Conservation (phyloP, 208 protist genomes). For the Crithidia thermophila region DNA sequence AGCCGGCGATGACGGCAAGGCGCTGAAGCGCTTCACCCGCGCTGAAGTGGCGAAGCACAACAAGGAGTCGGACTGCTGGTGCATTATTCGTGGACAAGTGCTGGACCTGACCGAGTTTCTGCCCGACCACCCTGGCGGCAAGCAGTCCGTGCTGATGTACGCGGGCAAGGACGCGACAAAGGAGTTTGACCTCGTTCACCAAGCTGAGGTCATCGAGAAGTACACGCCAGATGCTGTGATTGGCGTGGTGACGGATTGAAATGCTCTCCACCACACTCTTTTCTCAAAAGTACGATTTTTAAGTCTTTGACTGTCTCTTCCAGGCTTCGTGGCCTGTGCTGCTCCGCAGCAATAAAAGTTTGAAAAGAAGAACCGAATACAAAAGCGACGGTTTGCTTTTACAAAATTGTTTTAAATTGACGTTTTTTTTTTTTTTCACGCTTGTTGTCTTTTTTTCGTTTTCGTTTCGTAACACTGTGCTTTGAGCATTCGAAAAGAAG, state of each 20-base stretch:
- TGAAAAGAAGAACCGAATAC: no score
- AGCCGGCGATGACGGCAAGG: conserved; percentile 23
- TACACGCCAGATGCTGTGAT: conserved; percentile 58
- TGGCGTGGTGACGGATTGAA: conserved; percentile 41
- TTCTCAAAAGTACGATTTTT: no score
- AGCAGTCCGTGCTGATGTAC: conserved; percentile 55
- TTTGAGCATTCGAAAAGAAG: no score
- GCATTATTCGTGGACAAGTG: conserved; percentile 55
- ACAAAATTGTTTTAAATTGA: no score
- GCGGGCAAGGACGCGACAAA: conserved; percentile 69
- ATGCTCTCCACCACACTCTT: background rate
- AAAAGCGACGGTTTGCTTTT: no score
- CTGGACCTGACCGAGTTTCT: conserved; percentile 59
- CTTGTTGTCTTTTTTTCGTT: no score
- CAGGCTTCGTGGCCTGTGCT: no score
- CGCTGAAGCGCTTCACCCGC: conserved; percentile 33
- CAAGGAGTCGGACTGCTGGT: conserved; percentile 55
- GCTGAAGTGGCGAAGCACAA: conserved; percentile 77
- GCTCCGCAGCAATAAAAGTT: no score
- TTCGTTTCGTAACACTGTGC: no score
- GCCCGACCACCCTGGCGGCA: conserved; percentile 63
- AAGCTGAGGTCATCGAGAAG: conserved; percentile 58
- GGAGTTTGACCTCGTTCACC: conserved; percentile 57
- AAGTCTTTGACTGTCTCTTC: no score
- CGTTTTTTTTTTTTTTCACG: no score